Evolutionary conservation across 148 eudicot species (phyloP).

Genomic region (Silene conica): DNA sequence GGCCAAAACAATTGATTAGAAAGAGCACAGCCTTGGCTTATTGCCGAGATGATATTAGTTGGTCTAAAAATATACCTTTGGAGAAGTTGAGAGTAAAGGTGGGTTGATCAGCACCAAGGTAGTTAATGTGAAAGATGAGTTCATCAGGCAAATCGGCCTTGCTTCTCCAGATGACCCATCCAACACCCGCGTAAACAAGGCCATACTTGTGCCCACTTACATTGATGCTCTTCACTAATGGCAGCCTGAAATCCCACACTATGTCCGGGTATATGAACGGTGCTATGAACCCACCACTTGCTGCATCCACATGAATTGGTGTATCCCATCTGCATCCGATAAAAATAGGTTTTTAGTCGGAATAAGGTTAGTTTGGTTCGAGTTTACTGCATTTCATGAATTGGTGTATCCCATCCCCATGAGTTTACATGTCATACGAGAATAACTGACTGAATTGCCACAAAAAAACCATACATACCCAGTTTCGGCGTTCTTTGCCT

Average conservation of each 20-base stretch:
- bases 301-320: conserved; percentile 82
- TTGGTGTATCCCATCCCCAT: conserved; percentile 70
- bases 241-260: conserved; percentile 68
- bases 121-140: conserved; percentile 74
- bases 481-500: conserved; percentile 54
- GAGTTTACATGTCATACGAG: too few species aligned
- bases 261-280: conserved; percentile 69
- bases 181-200: conserved; percentile 70
- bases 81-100: conserved; percentile 82
- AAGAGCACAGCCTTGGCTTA: too few species aligned
- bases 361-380: too few species aligned
- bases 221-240: conserved; percentile 69
- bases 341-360: neutral
- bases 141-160: conserved; percentile 76
- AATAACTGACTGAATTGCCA: neutral
- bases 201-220: conserved; percentile 81
- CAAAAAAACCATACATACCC: conserved; percentile 32
- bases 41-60: too few species aligned
- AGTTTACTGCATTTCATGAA: too few species aligned
- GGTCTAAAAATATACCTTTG: conserved; percentile 37
- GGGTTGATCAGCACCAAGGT: conserved; percentile 82
- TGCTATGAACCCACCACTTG: conserved; percentile 81
- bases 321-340: conserved; percentile 56
- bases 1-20: too few species aligned
- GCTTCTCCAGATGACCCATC: conserved; percentile 74